Conservation (phyloP, 2,329 filamentous ascomycete species). For the Cercospora canescens region DNA sequence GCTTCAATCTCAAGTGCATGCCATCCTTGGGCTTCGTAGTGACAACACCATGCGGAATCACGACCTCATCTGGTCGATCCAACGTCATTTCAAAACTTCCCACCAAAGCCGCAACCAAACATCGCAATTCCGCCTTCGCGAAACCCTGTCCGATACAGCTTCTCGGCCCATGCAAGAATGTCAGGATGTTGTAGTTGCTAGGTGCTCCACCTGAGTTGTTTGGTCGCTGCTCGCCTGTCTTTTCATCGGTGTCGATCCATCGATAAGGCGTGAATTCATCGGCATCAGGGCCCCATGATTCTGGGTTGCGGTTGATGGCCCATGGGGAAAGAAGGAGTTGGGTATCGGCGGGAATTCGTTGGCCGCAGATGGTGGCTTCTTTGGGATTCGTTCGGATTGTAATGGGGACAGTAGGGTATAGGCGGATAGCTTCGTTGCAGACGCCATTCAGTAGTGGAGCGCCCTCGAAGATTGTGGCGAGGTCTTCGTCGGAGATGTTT, state of each 20-base stretch:
- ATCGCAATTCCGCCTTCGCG: constrained; percentile 48
- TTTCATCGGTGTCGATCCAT: constrained; percentile 43
- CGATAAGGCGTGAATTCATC: constrained; percentile 46
- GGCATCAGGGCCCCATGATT: constrained; percentile 45
- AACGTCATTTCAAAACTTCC: constrained; percentile 29
- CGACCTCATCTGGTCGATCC: constrained; percentile 27
- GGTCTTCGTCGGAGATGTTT: constrained; percentile 30
- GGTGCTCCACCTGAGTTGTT: constrained; percentile 69
- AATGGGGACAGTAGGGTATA: constrained; percentile 51
- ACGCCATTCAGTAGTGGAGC: constrained; percentile 49
- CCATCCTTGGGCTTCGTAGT: constrained; percentile 33
- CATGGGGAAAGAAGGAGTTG: constrained; percentile 41
- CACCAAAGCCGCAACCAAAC: constrained; percentile 32
- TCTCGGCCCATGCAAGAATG: constrained; percentile 59
- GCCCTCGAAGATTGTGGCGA: constrained; percentile 43
- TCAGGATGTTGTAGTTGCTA: constrained; percentile 44
- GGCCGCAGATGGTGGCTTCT: constrained; percentile 43
- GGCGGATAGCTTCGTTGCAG: constrained; percentile 47
- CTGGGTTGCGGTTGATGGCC: constrained; percentile 45
- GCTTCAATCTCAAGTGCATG: constrained; percentile 27
- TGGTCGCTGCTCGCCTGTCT: constrained; percentile 31
- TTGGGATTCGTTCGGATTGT: constrained; percentile 46
- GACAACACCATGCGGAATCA: constrained; percentile 28
- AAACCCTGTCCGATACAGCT: constrained; percentile 82
- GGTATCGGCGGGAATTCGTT: constrained; percentile 42